These are phyloP conservation scores for Zalerion maritima DNA, from an alignment of 495 filamentous ascomycete species.

Conservation along the genomic window DNA sequence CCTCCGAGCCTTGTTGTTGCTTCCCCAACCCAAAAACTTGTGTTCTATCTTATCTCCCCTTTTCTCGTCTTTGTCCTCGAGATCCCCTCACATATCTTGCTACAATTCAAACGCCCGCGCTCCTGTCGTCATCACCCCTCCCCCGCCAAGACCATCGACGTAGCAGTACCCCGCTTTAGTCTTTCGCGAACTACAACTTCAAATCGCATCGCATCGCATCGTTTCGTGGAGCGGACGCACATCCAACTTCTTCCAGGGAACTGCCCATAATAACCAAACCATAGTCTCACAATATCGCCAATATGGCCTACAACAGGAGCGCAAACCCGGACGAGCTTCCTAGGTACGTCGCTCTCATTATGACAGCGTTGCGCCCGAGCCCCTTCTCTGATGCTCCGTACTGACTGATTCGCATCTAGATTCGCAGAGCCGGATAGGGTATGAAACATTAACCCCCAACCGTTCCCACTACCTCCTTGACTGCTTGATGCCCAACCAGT, in stretches of 20 bases:
- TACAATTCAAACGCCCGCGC: constrained; percentile 6
- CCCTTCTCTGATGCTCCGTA: constrained; percentile 6
- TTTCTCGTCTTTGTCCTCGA: constrained; percentile 1
- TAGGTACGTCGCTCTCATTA: constrained; percentile 48
- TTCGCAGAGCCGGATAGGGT: constrained; percentile 94
- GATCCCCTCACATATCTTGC: constrained; percentile 5
- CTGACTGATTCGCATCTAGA: constrained; percentile 24
- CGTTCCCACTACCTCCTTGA: constrained; percentile 2
- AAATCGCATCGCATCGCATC: too few species aligned
- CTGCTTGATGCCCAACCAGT: constrained; percentile 3
- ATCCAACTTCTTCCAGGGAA: too few species aligned
- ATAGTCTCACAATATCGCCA: too few species aligned
- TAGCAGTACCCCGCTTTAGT: constrained; percentile 10
- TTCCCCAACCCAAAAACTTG: constrained; percentile 6
- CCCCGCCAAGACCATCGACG: constrained; percentile 13
- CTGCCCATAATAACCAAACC: too few species aligned
- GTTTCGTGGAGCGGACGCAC: too few species aligned
- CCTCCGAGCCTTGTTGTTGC: constrained; percentile 7
- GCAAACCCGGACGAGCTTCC: constrained; percentile 97
- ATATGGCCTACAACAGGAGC: constrained; percentile 86
- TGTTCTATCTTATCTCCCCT: constrained; percentile 1
- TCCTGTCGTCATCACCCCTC: constrained; percentile 8
- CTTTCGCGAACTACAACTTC: background rate
- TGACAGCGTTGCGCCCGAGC: constrained; percentile 1
- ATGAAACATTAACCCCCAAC: constrained; percentile 16